A percentile compares a stretch with the other conserved stretches of the same genome.
Conservation (phyloP, 2,329 filamentous ascomycete genomes). For the Teratosphaeria viscida region DNA sequence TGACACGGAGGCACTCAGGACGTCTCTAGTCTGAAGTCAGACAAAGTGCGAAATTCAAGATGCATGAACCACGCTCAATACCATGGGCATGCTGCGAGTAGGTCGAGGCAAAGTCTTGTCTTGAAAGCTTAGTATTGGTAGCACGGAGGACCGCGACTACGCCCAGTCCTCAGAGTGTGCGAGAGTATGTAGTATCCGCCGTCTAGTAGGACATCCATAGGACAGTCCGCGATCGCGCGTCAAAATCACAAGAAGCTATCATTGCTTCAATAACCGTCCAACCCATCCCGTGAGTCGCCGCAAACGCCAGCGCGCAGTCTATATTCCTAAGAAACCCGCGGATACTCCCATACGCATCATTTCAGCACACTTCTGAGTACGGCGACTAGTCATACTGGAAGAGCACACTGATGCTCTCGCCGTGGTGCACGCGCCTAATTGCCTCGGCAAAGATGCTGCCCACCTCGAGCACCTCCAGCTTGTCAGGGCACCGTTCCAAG, state of each 20-base stretch:
- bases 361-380: not conserved
- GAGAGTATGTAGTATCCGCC: not conserved
- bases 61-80: not conserved
- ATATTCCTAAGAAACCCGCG: not conserved
- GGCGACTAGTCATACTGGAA: slow-evolving; percentile 64
- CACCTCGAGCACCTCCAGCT: slow-evolving; percentile 85
- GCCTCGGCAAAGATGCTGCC: slow-evolving; percentile 85
- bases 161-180: not conserved
- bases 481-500: slow-evolving; percentile 55
- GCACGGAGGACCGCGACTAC: not conserved
- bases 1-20: too few relatives aligned
- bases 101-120: not conserved
- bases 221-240: not conserved
- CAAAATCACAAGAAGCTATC: not conserved
- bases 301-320: not conserved
- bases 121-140: not conserved
- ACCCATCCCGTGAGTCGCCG: not conserved
- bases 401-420: slow-evolving; percentile 91
- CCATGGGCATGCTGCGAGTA: not conserved
- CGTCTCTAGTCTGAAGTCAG: too few relatives aligned
- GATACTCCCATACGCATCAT: not conserved
- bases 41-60: not conserved
- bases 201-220: not conserved
- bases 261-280: not conserved
- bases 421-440: slow-evolving; percentile 90